Evolutionary conservation across 768 basidiomycete genomes (phyloP).

Genomic region (Mrakia blollopis): DNA sequence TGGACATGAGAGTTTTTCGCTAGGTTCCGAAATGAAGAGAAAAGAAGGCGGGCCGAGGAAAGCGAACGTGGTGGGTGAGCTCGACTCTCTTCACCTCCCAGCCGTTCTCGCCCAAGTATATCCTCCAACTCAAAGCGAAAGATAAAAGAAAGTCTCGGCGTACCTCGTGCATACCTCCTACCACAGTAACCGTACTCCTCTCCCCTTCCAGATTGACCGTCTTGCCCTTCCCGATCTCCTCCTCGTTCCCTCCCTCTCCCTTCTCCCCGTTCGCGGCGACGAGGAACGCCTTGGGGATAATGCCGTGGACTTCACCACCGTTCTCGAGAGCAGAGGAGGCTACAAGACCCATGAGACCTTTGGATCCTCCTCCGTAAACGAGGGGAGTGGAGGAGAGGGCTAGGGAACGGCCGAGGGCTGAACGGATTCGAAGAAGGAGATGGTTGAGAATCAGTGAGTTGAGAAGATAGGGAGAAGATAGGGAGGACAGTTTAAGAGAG

Average conservation of each 20-base stretch:
- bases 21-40: constrained; percentile 40
- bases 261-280: constrained; percentile 56
- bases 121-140: no score
- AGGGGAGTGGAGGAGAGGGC: constrained; percentile 58
- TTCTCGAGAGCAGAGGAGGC: constrained; percentile 59
- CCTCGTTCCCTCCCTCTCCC: constrained; percentile 44
- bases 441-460: background rate
- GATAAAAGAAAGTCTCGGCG: constrained; percentile 10
- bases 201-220: constrained; percentile 36
- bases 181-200: constrained; percentile 27
- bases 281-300: constrained; percentile 73
- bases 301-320: constrained; percentile 69
- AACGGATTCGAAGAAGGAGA: constrained; percentile 40
- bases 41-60: background rate
- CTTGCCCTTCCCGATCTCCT: constrained; percentile 36
- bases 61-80: background rate
- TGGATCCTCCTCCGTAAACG: constrained; percentile 79
- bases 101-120: no score
- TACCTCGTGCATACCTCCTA: constrained; percentile 45
- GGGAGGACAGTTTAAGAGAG: background rate
- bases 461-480: background rate
- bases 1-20: constrained; percentile 87
- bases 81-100: background rate
- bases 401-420: constrained; percentile 71
- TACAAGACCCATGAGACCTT: constrained; percentile 81